phyloP scores from a whole-genome alignment of 2,329 filamentous ascomycete genomes.

The Aureobasidium sp. region DNA sequence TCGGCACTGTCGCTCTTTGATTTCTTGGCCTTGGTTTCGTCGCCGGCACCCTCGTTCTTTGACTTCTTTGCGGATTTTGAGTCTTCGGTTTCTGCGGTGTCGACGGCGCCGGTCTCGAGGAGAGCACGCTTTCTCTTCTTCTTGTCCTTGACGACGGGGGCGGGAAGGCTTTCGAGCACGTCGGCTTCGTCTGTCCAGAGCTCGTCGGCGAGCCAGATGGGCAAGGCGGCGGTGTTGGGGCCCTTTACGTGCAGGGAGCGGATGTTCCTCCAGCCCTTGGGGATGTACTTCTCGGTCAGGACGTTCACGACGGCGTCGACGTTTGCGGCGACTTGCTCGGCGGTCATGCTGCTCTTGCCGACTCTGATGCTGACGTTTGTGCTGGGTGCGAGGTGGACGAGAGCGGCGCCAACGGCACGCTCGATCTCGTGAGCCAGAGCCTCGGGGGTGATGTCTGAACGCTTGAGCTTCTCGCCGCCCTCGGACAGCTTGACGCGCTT shows the following conservation, averaged over 20 bases:
- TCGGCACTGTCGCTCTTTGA: slow-evolving; percentile 19
- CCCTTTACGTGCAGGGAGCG: slow-evolving; percentile 84
- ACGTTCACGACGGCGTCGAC: slow-evolving; percentile 60
- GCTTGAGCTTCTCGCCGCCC: slow-evolving; percentile 29
- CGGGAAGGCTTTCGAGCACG: slow-evolving; percentile 44
- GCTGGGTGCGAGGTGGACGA: slow-evolving; percentile 70
- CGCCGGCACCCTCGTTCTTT: slow-evolving; percentile 15
- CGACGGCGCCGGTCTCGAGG: slow-evolving; percentile 14
- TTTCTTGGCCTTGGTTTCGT: slow-evolving; percentile 21
- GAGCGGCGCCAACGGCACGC: slow-evolving; percentile 62
- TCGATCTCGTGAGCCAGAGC: slow-evolving; percentile 74
- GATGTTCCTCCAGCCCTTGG: slow-evolving; percentile 81
- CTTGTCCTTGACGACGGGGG: slow-evolving; percentile 20
- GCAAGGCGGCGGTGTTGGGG: slow-evolving; percentile 75
- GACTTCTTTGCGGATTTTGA: slow-evolving; percentile 27
- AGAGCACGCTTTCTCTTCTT: slow-evolving; percentile 23
- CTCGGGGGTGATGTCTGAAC: slow-evolving; percentile 47
- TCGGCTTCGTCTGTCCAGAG: slow-evolving; percentile 75
- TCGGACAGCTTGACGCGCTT: slow-evolving; percentile 35
- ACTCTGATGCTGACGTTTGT: slow-evolving; percentile 75
- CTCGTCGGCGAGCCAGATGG: slow-evolving; percentile 91
- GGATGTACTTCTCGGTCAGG: slow-evolving; percentile 69
- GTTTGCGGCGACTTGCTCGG: slow-evolving; percentile 74
- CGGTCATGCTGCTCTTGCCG: slow-evolving; percentile 63
- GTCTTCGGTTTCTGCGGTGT: slow-evolving; percentile 15